Evolutionary conservation across 75 land plant genomes (phyloP).

Genomic region (Pinus tabuliformis): DNA sequence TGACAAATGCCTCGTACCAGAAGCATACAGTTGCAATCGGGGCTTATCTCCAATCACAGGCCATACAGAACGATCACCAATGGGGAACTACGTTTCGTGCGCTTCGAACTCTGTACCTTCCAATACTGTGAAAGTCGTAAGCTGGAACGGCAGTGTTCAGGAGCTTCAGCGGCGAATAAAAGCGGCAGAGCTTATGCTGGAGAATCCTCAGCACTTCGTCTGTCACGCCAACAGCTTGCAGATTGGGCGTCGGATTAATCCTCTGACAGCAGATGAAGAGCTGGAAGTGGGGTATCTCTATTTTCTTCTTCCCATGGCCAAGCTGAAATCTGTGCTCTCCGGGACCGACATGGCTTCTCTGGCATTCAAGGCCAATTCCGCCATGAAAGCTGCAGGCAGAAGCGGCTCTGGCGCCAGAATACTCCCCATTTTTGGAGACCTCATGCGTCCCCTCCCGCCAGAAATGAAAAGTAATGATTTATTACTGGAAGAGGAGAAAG

Average conservation of each 20-base stretch:
- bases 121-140: background rate
- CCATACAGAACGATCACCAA: background rate
- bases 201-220: constrained; percentile 38
- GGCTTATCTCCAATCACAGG: too few species aligned
- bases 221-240: constrained; percentile 30
- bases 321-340: constrained; percentile 35
- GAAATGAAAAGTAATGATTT: background rate
- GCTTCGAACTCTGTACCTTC: constrained; percentile 1
- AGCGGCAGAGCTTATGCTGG: constrained; percentile 73
- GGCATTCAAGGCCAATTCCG: constrained; percentile 30
- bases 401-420: background rate
- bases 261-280: constrained; percentile 51
- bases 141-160: constrained; percentile 23
- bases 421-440: constrained; percentile 14
- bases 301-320: constrained; percentile 45
- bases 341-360: constrained; percentile 35
- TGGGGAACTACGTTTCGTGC: constrained; percentile 59
- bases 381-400: constrained; percentile 7
- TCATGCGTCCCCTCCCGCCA: background rate
- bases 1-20: too few species aligned
- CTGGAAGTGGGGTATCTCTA: constrained; percentile 44
- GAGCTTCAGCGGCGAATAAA: constrained; percentile 23
- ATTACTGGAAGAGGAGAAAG: background rate
- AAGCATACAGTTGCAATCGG: too few species aligned
- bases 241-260: constrained; percentile 40